phyloP scores from a whole-genome alignment of 192 early-diverging fungal species.

The Allomyces arbusculus region DNA sequence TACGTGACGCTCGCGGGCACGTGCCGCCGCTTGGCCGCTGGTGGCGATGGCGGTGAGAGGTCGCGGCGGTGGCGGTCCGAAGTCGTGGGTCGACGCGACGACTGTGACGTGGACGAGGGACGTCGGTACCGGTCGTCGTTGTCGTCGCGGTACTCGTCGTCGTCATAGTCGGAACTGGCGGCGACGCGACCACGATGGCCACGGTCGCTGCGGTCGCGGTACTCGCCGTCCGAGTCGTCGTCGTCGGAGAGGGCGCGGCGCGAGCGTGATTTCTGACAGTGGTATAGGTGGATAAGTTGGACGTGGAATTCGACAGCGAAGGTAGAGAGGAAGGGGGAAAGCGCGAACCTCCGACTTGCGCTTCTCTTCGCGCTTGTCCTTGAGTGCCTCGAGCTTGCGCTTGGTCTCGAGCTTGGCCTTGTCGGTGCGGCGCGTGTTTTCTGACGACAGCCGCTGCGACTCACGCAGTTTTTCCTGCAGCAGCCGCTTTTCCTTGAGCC shows the following conservation, averaged over 20 bases:
- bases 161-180: neutral
- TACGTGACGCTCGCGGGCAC: conserved; percentile 11
- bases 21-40: neutral
- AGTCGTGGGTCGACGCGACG: neutral
- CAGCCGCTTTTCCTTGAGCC: neutral
- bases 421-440: neutral
- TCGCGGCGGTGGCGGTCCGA: conserved; percentile 4
- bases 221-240: neutral
- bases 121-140: conserved; percentile 1
- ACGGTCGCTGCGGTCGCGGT: neutral
- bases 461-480: neutral
- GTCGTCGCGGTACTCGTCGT: neutral
- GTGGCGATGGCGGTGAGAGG: conserved; percentile 2
- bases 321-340: too few relatives aligned
- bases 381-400: neutral
- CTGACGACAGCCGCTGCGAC: neutral
- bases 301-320: too few relatives aligned
- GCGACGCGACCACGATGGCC: neutral
- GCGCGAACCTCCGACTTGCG: too few relatives aligned
- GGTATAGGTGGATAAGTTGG: too few relatives aligned
- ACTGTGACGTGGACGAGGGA: neutral
- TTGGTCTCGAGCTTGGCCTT: neutral
- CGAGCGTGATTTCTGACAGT: neutral
- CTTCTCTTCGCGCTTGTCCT: neutral
- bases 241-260: neutral